phyloP scores from a whole-genome alignment of 2,329 filamentous ascomycete genomes.

The Fusarium sp. region DNA sequence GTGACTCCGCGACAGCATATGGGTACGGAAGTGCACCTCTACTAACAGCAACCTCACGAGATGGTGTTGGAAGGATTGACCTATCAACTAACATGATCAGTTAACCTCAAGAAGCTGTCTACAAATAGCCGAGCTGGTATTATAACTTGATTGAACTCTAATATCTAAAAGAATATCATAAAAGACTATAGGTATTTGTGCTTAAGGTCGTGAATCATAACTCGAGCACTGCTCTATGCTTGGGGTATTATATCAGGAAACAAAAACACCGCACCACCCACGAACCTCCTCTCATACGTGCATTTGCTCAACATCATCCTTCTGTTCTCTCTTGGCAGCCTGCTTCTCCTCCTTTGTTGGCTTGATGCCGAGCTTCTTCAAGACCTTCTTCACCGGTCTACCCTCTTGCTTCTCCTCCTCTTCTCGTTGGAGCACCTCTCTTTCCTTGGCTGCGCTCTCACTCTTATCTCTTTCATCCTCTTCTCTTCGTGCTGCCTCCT shows the following conservation, averaged over 20 bases:
- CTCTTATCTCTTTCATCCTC: conserved; percentile 70
- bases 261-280: conserved; percentile 3
- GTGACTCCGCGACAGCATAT: background rate
- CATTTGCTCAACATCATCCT: conserved; percentile 30
- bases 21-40: background rate
- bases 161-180: background rate
- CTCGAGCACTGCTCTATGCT: conserved; percentile 9
- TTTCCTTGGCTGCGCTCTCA: conserved; percentile 67
- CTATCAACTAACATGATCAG: background rate
- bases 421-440: conserved; percentile 56
- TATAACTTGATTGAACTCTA: background rate
- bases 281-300: background rate
- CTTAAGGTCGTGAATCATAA: conserved; percentile 13
- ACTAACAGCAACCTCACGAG: background rate
- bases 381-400: conserved; percentile 46
- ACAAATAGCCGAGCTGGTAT: background rate
- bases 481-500: conserved; percentile 66
- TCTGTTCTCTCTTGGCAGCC: conserved; percentile 37
- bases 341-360: conserved; percentile 44
- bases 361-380: conserved; percentile 55
- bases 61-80: background rate
- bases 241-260: conserved; percentile 32
- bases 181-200: conserved; percentile 2
- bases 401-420: conserved; percentile 54
- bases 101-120: background rate